Conservation (phyloP, 495 filamentous ascomycete genomes). For the Hypoxylon perforatum region DNA sequence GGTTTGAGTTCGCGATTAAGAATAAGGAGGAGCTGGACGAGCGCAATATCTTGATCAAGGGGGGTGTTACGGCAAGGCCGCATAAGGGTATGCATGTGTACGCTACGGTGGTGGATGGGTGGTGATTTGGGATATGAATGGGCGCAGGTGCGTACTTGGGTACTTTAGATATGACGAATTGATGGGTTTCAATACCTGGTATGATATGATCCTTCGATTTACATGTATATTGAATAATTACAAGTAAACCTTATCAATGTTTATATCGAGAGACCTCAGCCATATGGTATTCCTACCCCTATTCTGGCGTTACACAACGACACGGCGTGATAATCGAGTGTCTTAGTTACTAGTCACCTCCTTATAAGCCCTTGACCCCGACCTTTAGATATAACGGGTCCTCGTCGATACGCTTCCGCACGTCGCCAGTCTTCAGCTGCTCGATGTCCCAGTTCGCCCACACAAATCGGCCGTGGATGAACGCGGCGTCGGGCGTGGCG, state of each 20-base stretch:
- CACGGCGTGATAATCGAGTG: too few species aligned
- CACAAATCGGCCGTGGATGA: conserved; percentile 62
- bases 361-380: conserved; percentile 41
- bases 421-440: conserved; percentile 53
- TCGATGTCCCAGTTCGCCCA: conserved; percentile 66
- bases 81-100: conserved; percentile 71
- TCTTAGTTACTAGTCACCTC: too few species aligned
- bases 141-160: neutral
- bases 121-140: too few species aligned
- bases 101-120: conserved; percentile 70
- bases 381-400: conserved; percentile 45
- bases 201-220: conserved; percentile 69
- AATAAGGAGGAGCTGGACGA: conserved; percentile 65
- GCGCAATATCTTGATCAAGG: conserved; percentile 67
- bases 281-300: neutral
- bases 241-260: neutral
- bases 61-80: conserved; percentile 71
- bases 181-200: conserved; percentile 35
- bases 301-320: neutral
- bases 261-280: neutral
- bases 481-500: conserved; percentile 59
- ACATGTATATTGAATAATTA: conserved; percentile 9
- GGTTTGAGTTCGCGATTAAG: conserved; percentile 72
- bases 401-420: conserved; percentile 49
- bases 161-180: neutral